Evolutionary conservation across 441 rosid species (phyloP).

Genomic region (Codiaeum variegatum): DNA sequence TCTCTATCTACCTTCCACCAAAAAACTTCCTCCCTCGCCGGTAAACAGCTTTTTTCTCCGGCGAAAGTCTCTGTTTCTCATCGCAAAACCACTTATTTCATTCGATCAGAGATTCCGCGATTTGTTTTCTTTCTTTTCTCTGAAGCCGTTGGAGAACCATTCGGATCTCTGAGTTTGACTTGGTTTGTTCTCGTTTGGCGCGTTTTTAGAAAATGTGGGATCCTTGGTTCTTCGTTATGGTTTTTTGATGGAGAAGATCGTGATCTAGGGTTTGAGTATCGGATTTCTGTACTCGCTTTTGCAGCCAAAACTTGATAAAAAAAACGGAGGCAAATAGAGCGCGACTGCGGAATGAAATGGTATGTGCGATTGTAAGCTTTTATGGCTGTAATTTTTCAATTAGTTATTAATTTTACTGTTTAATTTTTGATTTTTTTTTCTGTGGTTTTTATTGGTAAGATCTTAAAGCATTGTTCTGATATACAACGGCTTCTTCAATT

Average conservation of each 20-base stretch:
- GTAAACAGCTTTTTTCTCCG: too few species aligned
- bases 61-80: conserved; percentile 8
- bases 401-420: neutral
- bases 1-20: conserved; percentile 40
- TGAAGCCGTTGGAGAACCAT: conserved; percentile 25
- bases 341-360: conserved; percentile 93
- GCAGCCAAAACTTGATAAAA: too few species aligned
- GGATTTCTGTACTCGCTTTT: too few species aligned
- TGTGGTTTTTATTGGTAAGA: conserved; percentile 19
- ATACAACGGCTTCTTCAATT: too few species aligned
- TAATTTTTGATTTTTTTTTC: neutral
- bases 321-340: conserved; percentile 59
- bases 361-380: conserved; percentile 31
- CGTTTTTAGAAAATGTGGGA: conserved; percentile 71
- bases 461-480: conserved; percentile 27
- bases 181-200: conserved; percentile 33
- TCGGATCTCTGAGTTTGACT: conserved; percentile 65
- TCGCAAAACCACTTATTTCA: conserved; percentile 25
- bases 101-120: conserved; percentile 1
- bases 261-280: conserved; percentile 67
- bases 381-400: neutral
- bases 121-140: conserved; percentile 14
- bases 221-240: conserved; percentile 30
- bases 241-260: conserved; percentile 39
- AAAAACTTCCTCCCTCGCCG: conserved; percentile 37